Evolutionary conservation across 2,329 filamentous ascomycete species (phyloP).

Genomic region (Hypoxylon sp.): DNA sequence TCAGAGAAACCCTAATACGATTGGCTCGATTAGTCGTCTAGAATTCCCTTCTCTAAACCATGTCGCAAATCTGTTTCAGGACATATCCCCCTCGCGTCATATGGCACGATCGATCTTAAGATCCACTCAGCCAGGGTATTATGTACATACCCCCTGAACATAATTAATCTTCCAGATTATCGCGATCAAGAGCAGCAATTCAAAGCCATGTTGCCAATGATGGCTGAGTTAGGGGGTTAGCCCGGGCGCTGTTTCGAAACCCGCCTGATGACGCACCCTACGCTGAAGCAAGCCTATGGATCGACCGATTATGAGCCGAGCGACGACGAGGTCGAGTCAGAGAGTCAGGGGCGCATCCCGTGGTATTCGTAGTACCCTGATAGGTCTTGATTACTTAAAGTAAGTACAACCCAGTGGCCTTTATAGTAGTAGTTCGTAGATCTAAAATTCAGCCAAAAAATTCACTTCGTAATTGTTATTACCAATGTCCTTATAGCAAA

Average conservation of each 20-base stretch:
- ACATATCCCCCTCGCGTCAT: constrained; percentile 28
- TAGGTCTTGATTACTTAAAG: constrained; percentile 21
- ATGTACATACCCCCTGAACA: neutral
- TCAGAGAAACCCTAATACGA: neutral
- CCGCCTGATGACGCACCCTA: constrained; percentile 28
- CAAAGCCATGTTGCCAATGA: neutral
- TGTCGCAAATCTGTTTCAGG: constrained; percentile 41
- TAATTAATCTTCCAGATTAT: neutral
- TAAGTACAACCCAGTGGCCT: constrained; percentile 10
- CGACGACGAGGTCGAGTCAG: constrained; percentile 34
- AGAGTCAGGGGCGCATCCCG: constrained; percentile 16
- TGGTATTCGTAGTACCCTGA: neutral
- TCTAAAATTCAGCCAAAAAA: constrained; percentile 7
- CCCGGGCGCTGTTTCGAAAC: constrained; percentile 40
- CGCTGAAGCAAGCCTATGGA: constrained; percentile 26
- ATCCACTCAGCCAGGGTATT: constrained; percentile 12
- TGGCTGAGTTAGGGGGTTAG: constrained; percentile 10
- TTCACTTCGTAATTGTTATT: constrained; percentile 15
- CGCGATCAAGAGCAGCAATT: neutral
- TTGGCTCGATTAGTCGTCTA: constrained; percentile 7
- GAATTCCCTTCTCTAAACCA: constrained; percentile 19
- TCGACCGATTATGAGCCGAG: constrained; percentile 45
- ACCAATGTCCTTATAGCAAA: constrained; percentile 12
- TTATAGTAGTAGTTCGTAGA: constrained; percentile 13
- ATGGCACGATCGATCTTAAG: constrained; percentile 32